Evolutionary conservation across 208 protist species (phyloP), one percentile per base, ranked within the genome.

Genomic region (Leptomonas pyrrhocoris): DNA sequence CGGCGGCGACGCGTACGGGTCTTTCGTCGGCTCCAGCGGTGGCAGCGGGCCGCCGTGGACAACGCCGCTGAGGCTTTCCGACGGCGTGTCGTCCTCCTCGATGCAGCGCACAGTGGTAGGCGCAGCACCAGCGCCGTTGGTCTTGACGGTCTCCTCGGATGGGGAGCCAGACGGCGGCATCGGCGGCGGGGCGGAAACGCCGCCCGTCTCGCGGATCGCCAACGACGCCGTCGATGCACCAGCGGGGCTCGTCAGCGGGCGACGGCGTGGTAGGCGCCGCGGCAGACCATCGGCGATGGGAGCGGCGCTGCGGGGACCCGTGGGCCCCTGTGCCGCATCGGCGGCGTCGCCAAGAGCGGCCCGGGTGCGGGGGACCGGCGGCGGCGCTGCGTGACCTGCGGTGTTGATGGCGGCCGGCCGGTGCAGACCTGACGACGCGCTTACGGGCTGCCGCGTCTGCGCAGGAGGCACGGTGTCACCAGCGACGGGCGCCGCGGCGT

Each of bases 61-160:
- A 13, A 21, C n/a, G 25, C 21, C 49, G 21, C 15, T 27, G 23
- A 48, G 30, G 23, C n/a, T 11, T 4, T 66, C 49, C 2, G 62
- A 65, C 5, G 60, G 36, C 28, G 28, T 19, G 11, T 70, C 49
- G 2, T 67, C 63, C 5, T 38, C 71, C 25, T 66, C 62, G 15
- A 49, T 25, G 30, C 71, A 77, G 43, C 40, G 36, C 27, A 71
- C 71, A 0, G 71, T 67, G 30, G 31, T 36, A 0, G 70, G 23
- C 15, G 40, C 57, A 23, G 2, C 18, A 31, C 23, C 49, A 25
- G 49, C 28, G 30, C 13, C 13, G 11, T 25, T 8, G 25, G 49
- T 31, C 4, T 16, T 55, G 49, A 55, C 23, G 18, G 49, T n/a
- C n/a, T 48, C 34, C 9, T 59, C 36, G 54, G 19, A 28, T 30